Conservation (phyloP, 495 filamentous ascomycete genomes). For the Penicillium chermesinum region DNA sequence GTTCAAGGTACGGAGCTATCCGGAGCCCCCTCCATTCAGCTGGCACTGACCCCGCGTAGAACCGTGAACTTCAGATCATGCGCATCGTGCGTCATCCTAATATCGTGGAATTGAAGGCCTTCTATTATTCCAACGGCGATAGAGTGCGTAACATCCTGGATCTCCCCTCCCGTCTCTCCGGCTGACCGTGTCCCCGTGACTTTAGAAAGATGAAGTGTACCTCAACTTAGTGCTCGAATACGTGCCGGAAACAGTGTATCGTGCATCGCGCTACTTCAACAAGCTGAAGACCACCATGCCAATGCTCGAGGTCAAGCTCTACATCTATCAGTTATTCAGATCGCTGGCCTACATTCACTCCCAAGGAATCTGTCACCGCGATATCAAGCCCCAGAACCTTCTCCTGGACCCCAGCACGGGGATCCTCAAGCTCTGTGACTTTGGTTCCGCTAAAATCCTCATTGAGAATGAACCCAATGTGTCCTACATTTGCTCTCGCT, state of each 20-base stretch:
- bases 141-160: slow-evolving; percentile 57
- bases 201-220: slow-evolving; percentile 97
- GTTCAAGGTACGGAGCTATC: slow-evolving; percentile 70
- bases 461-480: slow-evolving; percentile 99
- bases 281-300: slow-evolving; percentile 99
- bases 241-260: slow-evolving; percentile 96
- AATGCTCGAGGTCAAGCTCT: slow-evolving; percentile 96
- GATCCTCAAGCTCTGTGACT: slow-evolving; percentile 96
- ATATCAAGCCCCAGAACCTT: slow-evolving; percentile 99
- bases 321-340: slow-evolving; percentile 98
- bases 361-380: slow-evolving; percentile 96
- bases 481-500: slow-evolving; percentile 98
- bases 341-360: slow-evolving; percentile 99
- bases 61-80: slow-evolving; percentile 99
- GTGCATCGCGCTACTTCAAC: slow-evolving; percentile 98
- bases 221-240: slow-evolving; percentile 97
- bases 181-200: slow-evolving; percentile 13
- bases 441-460: slow-evolving; percentile 97
- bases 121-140: slow-evolving; percentile 99
- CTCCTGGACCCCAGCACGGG: slow-evolving; percentile 86
- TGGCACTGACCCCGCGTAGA: slow-evolving; percentile 54
- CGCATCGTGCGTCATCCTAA: slow-evolving; percentile 97
- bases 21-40: not conserved
- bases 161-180: slow-evolving; percentile 1
- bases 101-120: slow-evolving; percentile 97